phyloP scores from a whole-genome alignment of 1,139 yeast species.

The Nematodospora anomalae region DNA sequence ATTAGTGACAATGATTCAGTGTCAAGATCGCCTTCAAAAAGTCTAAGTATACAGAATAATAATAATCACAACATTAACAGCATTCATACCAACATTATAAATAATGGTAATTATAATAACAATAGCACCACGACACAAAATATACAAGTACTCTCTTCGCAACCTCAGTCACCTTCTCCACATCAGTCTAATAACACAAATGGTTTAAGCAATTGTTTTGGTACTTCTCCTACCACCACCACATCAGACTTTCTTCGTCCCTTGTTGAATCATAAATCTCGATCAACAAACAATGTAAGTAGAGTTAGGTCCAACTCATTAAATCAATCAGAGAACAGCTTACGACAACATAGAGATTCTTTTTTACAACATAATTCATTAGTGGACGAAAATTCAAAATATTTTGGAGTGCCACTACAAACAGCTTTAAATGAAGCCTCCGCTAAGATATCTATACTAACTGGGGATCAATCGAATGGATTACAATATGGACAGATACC shows the following conservation, averaged over 20 bases:
- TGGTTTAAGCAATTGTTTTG: slow-evolving; percentile 4
- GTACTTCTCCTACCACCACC: slow-evolving; percentile 15
- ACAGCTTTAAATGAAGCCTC: slow-evolving; percentile 73
- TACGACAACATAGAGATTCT: slow-evolving; percentile 58
- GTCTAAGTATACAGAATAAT: slow-evolving; percentile 4
- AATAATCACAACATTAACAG: background rate
- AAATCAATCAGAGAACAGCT: slow-evolving; percentile 35
- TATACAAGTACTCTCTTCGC: background rate
- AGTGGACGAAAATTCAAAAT: slow-evolving; percentile 51
- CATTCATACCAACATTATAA: background rate
- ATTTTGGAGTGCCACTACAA: slow-evolving; percentile 83
- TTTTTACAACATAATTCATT: slow-evolving; percentile 48
- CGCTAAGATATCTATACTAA: slow-evolving; percentile 68
- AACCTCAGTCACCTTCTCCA: slow-evolving; percentile 6
- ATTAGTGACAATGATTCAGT: slow-evolving; percentile 32
- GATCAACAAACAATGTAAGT: slow-evolving; percentile 50
- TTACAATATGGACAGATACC: slow-evolving; percentile 78
- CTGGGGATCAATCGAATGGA: slow-evolving; percentile 18
- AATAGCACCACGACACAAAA: background rate
- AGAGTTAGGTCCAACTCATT: slow-evolving; percentile 41
- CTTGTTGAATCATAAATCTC: slow-evolving; percentile 47
- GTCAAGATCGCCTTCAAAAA: slow-evolving; percentile 13
- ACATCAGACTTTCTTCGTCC: slow-evolving; percentile 45
- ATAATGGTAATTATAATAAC: no score
- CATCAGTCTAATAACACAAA: background rate